phyloP scores from a whole-genome alignment of 2,329 filamentous ascomycete genomes.

The Paraphaeosphaeria sporulosa region DNA sequence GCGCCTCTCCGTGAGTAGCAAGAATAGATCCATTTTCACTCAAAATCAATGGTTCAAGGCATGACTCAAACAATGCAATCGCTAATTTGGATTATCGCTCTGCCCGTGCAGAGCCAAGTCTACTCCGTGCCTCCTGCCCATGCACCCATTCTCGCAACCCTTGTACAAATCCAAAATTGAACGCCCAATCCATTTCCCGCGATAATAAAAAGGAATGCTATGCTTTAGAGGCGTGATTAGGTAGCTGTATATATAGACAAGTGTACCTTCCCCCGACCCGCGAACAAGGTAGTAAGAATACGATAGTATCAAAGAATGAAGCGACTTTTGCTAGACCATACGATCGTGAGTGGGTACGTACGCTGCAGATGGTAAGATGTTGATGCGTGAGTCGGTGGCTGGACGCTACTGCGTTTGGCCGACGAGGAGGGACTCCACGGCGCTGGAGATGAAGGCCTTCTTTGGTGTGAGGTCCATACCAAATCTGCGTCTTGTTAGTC shows the following conservation, averaged over 20 bases:
- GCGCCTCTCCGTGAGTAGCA: not conserved
- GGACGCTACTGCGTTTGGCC: constrained; percentile 11
- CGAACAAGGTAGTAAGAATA: constrained; percentile 14
- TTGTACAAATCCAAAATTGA: constrained; percentile 3
- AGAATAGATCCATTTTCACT: not conserved
- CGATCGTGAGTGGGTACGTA: constrained; percentile 24
- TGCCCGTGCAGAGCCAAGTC: not conserved
- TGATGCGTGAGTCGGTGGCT: not conserved
- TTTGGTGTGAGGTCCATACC: constrained; percentile 84
- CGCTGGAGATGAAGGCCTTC: constrained; percentile 79
- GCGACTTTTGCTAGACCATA: constrained; percentile 20
- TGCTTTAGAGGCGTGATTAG: constrained; percentile 24
- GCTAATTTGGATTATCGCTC: constrained; percentile 12
- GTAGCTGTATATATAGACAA: constrained; percentile 18
- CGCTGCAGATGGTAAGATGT: not conserved
- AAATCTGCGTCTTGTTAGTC: constrained; percentile 62
- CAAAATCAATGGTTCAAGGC: not conserved
- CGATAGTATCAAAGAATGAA: constrained; percentile 1
- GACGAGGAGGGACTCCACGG: constrained; percentile 37
- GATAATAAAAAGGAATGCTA: constrained; percentile 20
- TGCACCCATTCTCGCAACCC: constrained; percentile 3
- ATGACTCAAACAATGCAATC: constrained; percentile 6
- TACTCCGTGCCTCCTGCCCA: constrained; percentile 7
- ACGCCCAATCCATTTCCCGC: constrained; percentile 2
- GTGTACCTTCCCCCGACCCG: constrained; percentile 13